Percentiles rank a stretch among this genome's conserved stretches.
Conservation (phyloP, 108 stramenopile genomes). For the Nitzschia palea region DNA sequence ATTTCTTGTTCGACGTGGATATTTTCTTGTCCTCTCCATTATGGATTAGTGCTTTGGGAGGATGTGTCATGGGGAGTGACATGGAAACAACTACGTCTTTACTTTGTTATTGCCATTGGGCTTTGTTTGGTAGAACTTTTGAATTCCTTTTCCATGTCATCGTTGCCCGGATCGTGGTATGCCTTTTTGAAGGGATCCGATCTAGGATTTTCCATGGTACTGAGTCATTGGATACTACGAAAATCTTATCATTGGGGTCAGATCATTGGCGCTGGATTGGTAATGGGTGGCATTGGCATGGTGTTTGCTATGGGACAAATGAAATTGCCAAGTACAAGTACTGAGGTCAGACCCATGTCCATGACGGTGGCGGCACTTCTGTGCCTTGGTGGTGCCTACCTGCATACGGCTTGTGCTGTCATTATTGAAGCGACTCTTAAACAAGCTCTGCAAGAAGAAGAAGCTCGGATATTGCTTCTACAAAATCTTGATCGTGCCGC, state of each 20-base stretch:
- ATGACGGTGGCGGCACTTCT: too few relatives aligned
- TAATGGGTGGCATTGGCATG: slow-evolving; percentile 9
- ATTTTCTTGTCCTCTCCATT: background rate
- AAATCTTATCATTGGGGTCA: background rate
- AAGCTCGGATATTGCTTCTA: background rate
- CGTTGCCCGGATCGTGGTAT: slow-evolving; percentile 9
- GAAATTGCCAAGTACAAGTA: too few relatives aligned
- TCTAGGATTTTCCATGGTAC: slow-evolving; percentile 11
- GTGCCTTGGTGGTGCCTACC: slow-evolving; percentile 6
- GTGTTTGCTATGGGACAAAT: too few relatives aligned
- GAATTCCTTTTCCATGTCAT: slow-evolving; percentile 16
- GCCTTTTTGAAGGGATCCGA: slow-evolving; percentile 9
- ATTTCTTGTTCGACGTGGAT: background rate
- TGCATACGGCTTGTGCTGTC: slow-evolving; percentile 8
- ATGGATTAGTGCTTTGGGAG: background rate
- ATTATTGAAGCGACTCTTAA: slow-evolving; percentile 3
- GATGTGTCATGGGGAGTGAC: background rate
- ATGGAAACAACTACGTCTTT: slow-evolving; percentile 4
- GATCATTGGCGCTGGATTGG: background rate
- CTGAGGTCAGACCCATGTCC: background rate
- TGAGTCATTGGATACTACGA: background rate
- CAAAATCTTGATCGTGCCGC: background rate
- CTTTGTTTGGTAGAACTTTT: slow-evolving; percentile 9
- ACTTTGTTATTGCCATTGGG: background rate
- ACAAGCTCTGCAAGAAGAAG: slow-evolving; percentile 6